A percentile compares a stretch with the other conserved stretches of the same genome.
These are phyloP conservation scores for Dendrobium chrysotoxum DNA, from an alignment of 106 monocot genomes.

Conservation along the genomic window DNA sequence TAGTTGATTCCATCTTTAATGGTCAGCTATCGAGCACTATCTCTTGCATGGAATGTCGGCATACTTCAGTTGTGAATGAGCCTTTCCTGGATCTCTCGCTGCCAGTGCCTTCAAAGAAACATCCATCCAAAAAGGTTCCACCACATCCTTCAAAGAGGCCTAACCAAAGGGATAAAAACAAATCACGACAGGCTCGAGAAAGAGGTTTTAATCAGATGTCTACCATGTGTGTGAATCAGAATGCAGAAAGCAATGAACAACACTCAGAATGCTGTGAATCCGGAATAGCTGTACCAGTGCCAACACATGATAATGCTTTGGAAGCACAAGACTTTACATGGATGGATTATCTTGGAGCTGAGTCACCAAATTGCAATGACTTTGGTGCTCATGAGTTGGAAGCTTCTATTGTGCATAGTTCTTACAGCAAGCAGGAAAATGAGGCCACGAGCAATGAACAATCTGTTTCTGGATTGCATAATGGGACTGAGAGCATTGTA, in stretches of 20 bases:
- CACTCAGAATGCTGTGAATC: constrained; percentile 20
- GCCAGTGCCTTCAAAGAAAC: constrained; percentile 55
- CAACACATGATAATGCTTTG: constrained; percentile 4
- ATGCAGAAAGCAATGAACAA: constrained; percentile 5
- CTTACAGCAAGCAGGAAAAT: constrained; percentile 14
- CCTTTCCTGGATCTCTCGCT: constrained; percentile 82
- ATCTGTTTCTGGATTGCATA: not conserved
- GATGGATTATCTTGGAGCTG: constrained; percentile 50
- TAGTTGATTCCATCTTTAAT: constrained; percentile 69
- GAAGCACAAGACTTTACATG: constrained; percentile 20
- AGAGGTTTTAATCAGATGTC: not conserved
- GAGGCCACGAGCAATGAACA: constrained; percentile 13
- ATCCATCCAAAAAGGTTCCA: constrained; percentile 8
- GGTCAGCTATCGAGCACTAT: constrained; percentile 65
- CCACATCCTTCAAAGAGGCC: constrained; percentile 20
- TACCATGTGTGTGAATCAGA: constrained; percentile 1
- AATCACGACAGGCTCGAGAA: not conserved
- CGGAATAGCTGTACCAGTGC: not conserved
- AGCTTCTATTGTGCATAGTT: constrained; percentile 14
- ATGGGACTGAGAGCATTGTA: constrained; percentile 11
- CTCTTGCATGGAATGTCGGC: constrained; percentile 54
- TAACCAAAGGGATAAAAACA: constrained; percentile 26
- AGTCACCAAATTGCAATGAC: constrained; percentile 6
- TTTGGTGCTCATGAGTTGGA: constrained; percentile 13
- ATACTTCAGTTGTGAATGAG: constrained; percentile 61